Evolutionary conservation across 2,329 filamentous ascomycete species (phyloP).

Genomic region (Rhynchosporium secalis): DNA sequence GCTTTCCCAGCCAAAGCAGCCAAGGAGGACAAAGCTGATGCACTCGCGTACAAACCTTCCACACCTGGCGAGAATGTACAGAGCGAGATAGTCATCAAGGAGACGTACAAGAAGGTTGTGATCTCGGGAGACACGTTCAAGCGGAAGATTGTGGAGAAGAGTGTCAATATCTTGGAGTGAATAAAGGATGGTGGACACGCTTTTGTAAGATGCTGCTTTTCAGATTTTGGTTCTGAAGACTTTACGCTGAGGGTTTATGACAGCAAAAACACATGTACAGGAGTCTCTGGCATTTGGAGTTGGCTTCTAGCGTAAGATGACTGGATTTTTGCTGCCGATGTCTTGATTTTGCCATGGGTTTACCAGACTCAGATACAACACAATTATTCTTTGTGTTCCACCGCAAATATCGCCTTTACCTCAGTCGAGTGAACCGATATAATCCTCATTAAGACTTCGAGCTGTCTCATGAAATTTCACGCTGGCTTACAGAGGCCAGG

Average conservation of each 20-base stretch:
- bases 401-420: too few species aligned
- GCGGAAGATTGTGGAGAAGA: conserved; percentile 1
- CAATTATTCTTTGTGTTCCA: too few species aligned
- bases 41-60: neutral
- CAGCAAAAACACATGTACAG: neutral
- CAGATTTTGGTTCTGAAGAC: neutral
- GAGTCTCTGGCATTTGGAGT: too few species aligned
- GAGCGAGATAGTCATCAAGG: neutral
- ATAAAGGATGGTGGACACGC: neutral
- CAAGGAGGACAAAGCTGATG: neutral
- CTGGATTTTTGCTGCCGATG: too few species aligned
- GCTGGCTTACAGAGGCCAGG: too few species aligned
- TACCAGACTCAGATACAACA: too few species aligned
- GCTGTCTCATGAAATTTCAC: too few species aligned
- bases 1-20: neutral
- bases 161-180: neutral
- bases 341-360: too few species aligned
- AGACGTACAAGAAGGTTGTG: conserved; percentile 9
- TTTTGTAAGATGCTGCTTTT: neutral
- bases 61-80: neutral
- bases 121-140: neutral
- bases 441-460: too few species aligned
- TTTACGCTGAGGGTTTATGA: neutral
- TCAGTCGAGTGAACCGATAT: too few species aligned
- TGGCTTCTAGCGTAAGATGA: too few species aligned